Conservation (phyloP, 257 asterid genomes). For the Anisodus acutangulus region DNA sequence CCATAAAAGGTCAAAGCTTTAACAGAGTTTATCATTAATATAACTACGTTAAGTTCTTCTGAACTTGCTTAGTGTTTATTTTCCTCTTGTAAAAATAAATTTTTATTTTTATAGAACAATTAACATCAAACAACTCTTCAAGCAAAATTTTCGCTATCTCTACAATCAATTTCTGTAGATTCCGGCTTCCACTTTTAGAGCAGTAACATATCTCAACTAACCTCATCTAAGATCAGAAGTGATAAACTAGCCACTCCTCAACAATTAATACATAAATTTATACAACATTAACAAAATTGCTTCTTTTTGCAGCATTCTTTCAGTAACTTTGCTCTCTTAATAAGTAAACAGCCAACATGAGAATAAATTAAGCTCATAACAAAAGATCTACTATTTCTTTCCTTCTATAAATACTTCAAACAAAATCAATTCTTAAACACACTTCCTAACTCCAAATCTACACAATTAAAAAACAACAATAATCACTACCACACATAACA, state of each 20-base stretch:
- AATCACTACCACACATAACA: neutral
- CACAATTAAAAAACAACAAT: neutral
- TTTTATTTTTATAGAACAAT: neutral
- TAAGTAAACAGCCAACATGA: slow-evolving; percentile 18
- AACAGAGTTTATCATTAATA: neutral
- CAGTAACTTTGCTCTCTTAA: neutral
- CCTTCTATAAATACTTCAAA: slow-evolving; percentile 24
- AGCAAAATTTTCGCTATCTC: neutral
- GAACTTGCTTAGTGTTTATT: neutral
- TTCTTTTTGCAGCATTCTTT: slow-evolving; percentile 18
- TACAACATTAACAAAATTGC: slow-evolving; percentile 7
- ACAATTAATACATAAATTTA: neutral
- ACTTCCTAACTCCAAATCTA: neutral
- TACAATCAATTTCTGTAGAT: too few species aligned
- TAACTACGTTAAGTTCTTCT: slow-evolving; percentile 3
- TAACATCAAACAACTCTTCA: neutral
- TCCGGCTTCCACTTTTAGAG: too few species aligned
- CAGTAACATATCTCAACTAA: too few species aligned
- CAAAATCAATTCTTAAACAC: neutral
- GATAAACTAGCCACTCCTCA: neutral
- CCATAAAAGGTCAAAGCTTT: neutral
- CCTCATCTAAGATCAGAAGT: neutral
- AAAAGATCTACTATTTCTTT: neutral
- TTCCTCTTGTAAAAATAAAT: neutral
- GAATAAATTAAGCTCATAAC: neutral